phyloP scores from a whole-genome alignment of 352 stramenopile genomes.

The Pythium dissimile region DNA sequence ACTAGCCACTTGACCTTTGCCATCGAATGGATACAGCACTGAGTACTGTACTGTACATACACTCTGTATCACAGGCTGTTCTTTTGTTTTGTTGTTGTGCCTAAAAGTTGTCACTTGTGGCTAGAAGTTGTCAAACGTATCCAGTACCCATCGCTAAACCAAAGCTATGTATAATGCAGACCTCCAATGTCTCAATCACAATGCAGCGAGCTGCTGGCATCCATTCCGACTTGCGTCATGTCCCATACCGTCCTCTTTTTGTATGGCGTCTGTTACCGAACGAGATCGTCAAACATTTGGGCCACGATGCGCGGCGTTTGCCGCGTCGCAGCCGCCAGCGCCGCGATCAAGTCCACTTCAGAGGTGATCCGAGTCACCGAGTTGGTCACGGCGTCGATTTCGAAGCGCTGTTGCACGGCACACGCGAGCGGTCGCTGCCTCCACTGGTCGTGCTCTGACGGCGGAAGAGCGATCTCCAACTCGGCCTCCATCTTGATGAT shows the following conservation, averaged over 20 bases:
- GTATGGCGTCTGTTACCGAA: neutral
- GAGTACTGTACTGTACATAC: too few species aligned
- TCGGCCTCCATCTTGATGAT: slow-evolving; percentile 20
- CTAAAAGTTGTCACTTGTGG: too few species aligned
- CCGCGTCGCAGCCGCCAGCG: neutral
- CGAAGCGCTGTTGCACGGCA: slow-evolving; percentile 46
- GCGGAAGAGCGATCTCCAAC: neutral
- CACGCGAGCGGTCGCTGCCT: slow-evolving; percentile 18
- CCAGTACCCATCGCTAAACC: too few species aligned
- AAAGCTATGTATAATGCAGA: too few species aligned
- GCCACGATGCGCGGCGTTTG: neutral
- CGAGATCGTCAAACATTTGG: neutral
- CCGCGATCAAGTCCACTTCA: slow-evolving; percentile 40
- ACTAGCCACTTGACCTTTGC: too few species aligned
- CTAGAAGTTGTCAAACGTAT: too few species aligned
- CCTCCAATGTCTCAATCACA: too few species aligned
- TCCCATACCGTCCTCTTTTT: neutral
- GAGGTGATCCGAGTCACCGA: slow-evolving; percentile 36
- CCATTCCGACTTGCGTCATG: neutral
- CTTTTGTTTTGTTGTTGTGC: too few species aligned
- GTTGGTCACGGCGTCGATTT: slow-evolving; percentile 27
- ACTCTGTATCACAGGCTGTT: too few species aligned
- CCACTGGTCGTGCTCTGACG: neutral
- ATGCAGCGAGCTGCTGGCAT: too few species aligned
- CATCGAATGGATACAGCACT: too few species aligned